Percentiles rank a stretch among this genome's conserved stretches.
phyloP scores from a whole-genome alignment of 495 filamentous ascomycete genomes.

The Aspergillus indologenus region DNA sequence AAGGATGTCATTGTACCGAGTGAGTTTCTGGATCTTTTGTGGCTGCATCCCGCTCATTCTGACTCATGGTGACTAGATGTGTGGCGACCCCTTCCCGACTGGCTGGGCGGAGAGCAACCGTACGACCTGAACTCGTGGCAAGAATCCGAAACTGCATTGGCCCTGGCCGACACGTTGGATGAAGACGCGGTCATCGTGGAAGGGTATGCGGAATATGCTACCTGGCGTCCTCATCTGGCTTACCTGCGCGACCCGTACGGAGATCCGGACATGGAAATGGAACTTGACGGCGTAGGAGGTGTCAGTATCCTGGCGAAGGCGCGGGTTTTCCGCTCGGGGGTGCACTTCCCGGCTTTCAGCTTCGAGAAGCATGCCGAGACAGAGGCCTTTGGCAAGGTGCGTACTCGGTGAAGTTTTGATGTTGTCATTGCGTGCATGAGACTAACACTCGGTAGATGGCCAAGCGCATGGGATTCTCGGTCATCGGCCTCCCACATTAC shows the following conservation, averaged over 20 bases:
- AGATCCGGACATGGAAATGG: constrained; percentile 99
- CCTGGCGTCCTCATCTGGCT: constrained; percentile 95
- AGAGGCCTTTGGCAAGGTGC: constrained; percentile 97
- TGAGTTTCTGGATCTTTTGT: constrained; percentile 51
- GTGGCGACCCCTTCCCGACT: constrained; percentile 96
- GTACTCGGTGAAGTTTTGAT: background rate
- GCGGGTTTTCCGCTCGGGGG: constrained; percentile 86
- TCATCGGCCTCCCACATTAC: constrained; percentile 96
- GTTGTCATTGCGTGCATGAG: background rate
- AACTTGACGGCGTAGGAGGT: constrained; percentile 95
- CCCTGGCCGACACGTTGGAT: constrained; percentile 89
- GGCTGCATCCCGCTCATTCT: constrained; percentile 7
- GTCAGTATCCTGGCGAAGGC: constrained; percentile 98
- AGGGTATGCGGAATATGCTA: constrained; percentile 98
- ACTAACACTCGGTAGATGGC: constrained; percentile 73
- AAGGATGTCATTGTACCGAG: constrained; percentile 99
- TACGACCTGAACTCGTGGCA: constrained; percentile 99
- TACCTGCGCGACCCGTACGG: constrained; percentile 97
- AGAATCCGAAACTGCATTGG: constrained; percentile 94
- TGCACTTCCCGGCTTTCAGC: constrained; percentile 97
- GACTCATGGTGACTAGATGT: constrained; percentile 63
- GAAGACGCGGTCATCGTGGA: constrained; percentile 99
- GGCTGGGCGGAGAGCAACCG: constrained; percentile 97
- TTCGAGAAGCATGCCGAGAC: constrained; percentile 99
- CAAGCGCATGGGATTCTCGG: constrained; percentile 89